Evolutionary conservation across 2,329 filamentous ascomycete species (phyloP), one percentile per base, ranked within the genome.

Genomic region (Fusarium dimerum): DNA sequence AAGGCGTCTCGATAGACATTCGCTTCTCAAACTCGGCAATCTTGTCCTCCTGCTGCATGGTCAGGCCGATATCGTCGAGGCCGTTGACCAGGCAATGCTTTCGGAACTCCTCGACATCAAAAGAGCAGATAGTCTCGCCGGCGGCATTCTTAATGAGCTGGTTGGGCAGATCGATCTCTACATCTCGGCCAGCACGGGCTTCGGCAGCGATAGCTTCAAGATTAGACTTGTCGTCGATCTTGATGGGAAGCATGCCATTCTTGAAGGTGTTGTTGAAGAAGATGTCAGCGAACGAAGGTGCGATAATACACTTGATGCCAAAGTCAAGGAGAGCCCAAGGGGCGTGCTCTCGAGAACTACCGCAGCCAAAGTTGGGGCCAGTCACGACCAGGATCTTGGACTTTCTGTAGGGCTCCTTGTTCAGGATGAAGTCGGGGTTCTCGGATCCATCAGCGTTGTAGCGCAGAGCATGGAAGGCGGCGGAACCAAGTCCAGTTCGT

Each of bases 191-290:
- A 4, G 89, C 88, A 38, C 80, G 80, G 34, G 92, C 92, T 73
- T 95, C 90, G 26, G 79, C 83, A 38, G 89, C 86, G 59, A 97
- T 86, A 56, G 79, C 80, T 41, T 88, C 80, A 5, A 97, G 77
- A 32, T 83, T 79, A 2, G 75, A 78, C 60, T 84, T 74, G 71
- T 93, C 85, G 32, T 81, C 76, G 68, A 97, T 88, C 53, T 81
- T 76, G 55, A 97, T 85, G 44, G 93, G 92, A 58, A 97, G 79
- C 94, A 97, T 97, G 77, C 93, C 93, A 78, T 99, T 99, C 83
- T 99, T 97, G 84, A 97, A 97, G n/a, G 89, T 94, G 80, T 99
- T 99, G 84, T 96, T 97, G 84, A 93, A 95, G 85, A 97, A 97
- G 73, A 99, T 99, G 53, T 76, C 73, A 54, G 73, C 77, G 56